Evolutionary conservation across 352 stramenopile genomes (phyloP), one percentile per base, ranked within the genome.

Genomic region (Pythium biforme): DNA sequence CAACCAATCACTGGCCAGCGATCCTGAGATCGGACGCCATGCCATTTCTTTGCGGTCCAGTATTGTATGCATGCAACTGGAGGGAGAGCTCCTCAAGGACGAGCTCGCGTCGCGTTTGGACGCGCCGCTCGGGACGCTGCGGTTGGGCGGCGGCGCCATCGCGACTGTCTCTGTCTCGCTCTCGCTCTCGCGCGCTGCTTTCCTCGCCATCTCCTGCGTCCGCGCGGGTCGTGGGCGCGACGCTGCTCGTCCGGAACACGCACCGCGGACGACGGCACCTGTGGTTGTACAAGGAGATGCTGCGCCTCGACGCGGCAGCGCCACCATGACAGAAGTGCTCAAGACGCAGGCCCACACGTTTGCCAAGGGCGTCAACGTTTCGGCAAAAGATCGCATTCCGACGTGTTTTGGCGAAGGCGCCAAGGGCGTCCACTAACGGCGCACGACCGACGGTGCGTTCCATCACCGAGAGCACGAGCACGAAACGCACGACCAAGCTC

Each of bases 321-420:
- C 19, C 45, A 48, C 62, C 9, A 76, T 83, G 27, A 75, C 83
- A 34, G 75, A 88, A 41, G 72, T 86, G 31, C 47, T 86, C 15
- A 69, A 75, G 41, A 70, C 55, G 15, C 72, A 92, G 22, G 91
- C 90, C 49, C 72, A 89, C 46, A 76, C 72, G 31, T 94, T 94
- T 55, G 76, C 62, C 17, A 96, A 95, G 55, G 78, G 81, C 11
- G 59, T 53, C 20, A 60, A 37, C 39, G n/a, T n/a, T 68, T 75
- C 29, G 72, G n/a, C 49, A 33, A 55, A 17, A 40, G n/a, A n/a
- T n/a, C 73, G 11, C 59, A 80, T 3, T 52, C 52, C 3, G 70
- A 88, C 57, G 59, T 94, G n/a, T 78, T 94, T 70, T 6, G 60
- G 61, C 1, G 83, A 95, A 26, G 79, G 83, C 14, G 43, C 72